Conservation (phyloP, 1,284 basidiomycete genomes). For the Exobasidium rhododendri region DNA sequence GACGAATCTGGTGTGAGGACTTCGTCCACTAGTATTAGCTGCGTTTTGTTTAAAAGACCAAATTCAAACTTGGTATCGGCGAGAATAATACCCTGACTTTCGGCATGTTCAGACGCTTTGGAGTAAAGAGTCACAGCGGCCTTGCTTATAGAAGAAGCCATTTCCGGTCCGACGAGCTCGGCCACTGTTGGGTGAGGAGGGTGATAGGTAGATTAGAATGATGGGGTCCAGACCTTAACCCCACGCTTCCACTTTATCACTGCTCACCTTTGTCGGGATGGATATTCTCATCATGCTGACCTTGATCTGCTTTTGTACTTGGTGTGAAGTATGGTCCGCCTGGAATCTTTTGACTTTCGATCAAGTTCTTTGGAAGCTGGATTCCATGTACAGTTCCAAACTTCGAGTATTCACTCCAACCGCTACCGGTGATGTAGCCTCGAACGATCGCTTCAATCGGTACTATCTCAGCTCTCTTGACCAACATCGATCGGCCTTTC, state of each 20-base stretch:
- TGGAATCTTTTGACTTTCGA: constrained; percentile 70
- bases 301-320: constrained; percentile 93
- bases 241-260: neutral
- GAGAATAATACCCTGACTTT: constrained; percentile 78
- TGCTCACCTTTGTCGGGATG: constrained; percentile 75
- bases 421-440: constrained; percentile 95
- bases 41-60: constrained; percentile 59
- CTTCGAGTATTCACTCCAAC: constrained; percentile 90
- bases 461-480: constrained; percentile 81
- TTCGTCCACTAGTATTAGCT: constrained; percentile 90
- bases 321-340: constrained; percentile 81
- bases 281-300: constrained; percentile 95
- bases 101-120: constrained; percentile 74
- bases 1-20: constrained; percentile 95
- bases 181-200: constrained; percentile 17
- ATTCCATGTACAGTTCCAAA: constrained; percentile 86
- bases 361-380: constrained; percentile 68
- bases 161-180: constrained; percentile 53
- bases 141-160: constrained; percentile 65
- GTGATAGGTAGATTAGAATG: constrained; percentile 6
- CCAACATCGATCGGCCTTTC: constrained; percentile 83
- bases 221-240: constrained; percentile 8
- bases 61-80: constrained; percentile 94
- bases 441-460: constrained; percentile 96
- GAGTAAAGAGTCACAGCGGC: constrained; percentile 70